Evolutionary conservation across 2,329 filamentous ascomycete species (phyloP).

Genomic region (Ophiosphaerella herpotricha): DNA sequence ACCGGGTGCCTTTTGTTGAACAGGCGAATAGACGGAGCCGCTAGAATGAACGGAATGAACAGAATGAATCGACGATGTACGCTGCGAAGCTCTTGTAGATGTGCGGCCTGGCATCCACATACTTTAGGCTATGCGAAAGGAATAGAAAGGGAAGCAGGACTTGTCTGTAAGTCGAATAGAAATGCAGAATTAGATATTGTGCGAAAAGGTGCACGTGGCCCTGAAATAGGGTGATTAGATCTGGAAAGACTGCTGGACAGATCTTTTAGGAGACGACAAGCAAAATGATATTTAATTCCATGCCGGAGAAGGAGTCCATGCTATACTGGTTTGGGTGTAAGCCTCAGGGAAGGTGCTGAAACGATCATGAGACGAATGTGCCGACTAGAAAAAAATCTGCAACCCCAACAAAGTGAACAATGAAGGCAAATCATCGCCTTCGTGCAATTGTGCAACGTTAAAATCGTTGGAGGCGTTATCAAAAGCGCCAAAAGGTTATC

Average conservation of each 20-base stretch:
- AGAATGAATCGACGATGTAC: slow-evolving; percentile 38
- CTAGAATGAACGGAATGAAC: slow-evolving; percentile 35
- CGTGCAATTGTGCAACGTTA: background rate
- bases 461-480: background rate
- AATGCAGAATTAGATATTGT: slow-evolving; percentile 2
- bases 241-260: background rate
- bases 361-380: slow-evolving; percentile 39
- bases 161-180: background rate
- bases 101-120: slow-evolving; percentile 43
- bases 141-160: background rate
- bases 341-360: slow-evolving; percentile 29
- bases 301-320: background rate
- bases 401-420: background rate
- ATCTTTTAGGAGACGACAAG: slow-evolving; percentile 8
- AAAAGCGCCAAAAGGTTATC: no score
- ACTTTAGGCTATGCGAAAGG: background rate
- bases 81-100: slow-evolving; percentile 28
- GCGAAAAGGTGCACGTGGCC: background rate
- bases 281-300: slow-evolving; percentile 4
- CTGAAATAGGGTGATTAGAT: background rate
- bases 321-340: slow-evolving; percentile 7
- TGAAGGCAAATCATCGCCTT: background rate
- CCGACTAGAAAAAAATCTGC: slow-evolving; percentile 9
- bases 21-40: slow-evolving; percentile 5
- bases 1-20: slow-evolving; percentile 20